Conservation (phyloP, 202 grass and related monocot genomes). For the Sporobolus alterniflorus region DNA sequence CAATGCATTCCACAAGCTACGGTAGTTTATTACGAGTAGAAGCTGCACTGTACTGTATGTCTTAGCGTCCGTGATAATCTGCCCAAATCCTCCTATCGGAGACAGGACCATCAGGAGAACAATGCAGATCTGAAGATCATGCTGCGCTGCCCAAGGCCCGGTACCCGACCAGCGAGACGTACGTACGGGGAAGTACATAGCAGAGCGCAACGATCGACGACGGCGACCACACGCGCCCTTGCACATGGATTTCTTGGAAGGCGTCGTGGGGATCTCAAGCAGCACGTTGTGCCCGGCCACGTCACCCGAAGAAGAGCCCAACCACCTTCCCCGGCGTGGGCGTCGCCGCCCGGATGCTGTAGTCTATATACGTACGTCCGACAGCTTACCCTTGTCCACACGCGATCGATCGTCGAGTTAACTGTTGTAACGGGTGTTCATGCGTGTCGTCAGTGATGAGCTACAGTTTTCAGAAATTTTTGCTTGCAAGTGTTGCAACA, state of each 20-base stretch:
- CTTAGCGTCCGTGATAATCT: too few relatives aligned
- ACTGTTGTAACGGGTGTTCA: neutral
- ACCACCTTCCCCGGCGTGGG: constrained; percentile 72
- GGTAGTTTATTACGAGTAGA: too few relatives aligned
- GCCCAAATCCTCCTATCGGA: too few relatives aligned
- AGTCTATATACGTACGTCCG: constrained; percentile 62
- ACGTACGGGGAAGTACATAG: too few relatives aligned
- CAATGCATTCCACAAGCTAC: neutral
- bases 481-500: neutral
- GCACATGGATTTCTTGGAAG: constrained; percentile 96
- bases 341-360: constrained; percentile 38
- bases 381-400: constrained; percentile 70
- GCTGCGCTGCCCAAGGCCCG: constrained; percentile 56
- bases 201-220: constrained; percentile 80
- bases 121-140: constrained; percentile 56
- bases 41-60: too few relatives aligned
- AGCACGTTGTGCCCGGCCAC: constrained; percentile 89
- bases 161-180: constrained; percentile 78
- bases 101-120: too few relatives aligned
- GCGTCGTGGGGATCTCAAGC: constrained; percentile 89
- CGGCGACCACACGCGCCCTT: constrained; percentile 83
- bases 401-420: constrained; percentile 91
- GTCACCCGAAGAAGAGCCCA: constrained; percentile 69
- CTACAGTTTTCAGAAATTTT: neutral
- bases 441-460: neutral